Base-by-base conservation (phyloP, 2,329 filamentous ascomycete genomes). In the Sporothrix pseudoabietina region DNA sequence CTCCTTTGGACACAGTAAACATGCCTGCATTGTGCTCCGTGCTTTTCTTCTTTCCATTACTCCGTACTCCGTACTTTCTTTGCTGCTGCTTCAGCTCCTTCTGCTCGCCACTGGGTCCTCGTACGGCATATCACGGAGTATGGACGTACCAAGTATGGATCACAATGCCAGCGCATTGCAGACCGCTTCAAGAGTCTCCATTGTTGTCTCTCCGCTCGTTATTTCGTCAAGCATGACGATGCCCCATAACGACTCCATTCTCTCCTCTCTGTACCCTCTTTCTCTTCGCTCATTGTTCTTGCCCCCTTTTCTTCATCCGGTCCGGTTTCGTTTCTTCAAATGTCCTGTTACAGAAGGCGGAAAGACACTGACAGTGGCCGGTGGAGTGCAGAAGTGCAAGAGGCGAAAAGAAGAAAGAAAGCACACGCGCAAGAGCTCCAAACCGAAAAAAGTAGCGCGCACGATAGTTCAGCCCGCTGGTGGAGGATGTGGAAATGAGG, bases 401-500 rank as follows among this genome's bases (percentile, higher is more conserved):
- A 26, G 47, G 3, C 47, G 8, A 39, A 52, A 39, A 69, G 47
- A 69, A 55, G 49, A 69, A 69, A 22, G 66, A 55, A 69, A 69
- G 66, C 66, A 69, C 66, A 69, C 47, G 66, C 66, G 30, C 66
- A 54, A 47, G 7, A 26, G 32, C 30, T 39, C 16, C 30, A 7
- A 6, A 6, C 32, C 44, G 16, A 22, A 26, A 9, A 44, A 22
- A 61, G 54, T 71, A 59, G 69, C 69, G 69, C 65, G 41, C 30
- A 26, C 68, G 52, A 70, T 70, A 70, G 68, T 70, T 57, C 35
- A 16, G 49, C 22, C 66, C 26, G 32, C 30, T 1, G 16, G 68
- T 70, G 69, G 69, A 71, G 44, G 55, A 35, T 39, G 69, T 71
- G 54, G 69, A 71, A 71, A 71, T 71, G 69, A 71, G 69, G 55